Base-by-base conservation (phyloP, 768 basidiomycete species). In the Cystofilobasidium macerans region DNA sequence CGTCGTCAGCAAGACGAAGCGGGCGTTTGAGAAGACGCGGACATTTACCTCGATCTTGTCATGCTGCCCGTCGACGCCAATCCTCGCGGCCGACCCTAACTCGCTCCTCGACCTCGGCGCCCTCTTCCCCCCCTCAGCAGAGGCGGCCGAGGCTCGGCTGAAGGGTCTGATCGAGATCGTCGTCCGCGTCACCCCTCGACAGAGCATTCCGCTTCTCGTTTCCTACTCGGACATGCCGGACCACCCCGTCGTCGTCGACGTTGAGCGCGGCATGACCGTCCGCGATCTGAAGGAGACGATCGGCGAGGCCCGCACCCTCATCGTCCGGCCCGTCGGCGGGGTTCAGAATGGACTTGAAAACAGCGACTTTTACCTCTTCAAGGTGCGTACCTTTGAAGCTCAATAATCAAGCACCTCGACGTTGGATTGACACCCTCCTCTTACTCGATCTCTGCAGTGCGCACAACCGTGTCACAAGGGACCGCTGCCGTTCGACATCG, bases 301-400 rank as follows among this genome's bases (percentile, higher is more conserved):
- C 35, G 61, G 43, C 30, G 57, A 68, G 62, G 61, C 56, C 1
- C 57, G 67, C 28, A 30, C 24, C 33, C 30, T 62, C n/a, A 53
- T 62, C 20, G 54, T 58, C 32, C 40, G 60, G 16, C 36, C 35
- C 53, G 56, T 61, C 14, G 58, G 58, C 13, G 65, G 61, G 1
- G 33, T 32, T 11, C 30, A 28, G 30, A 33, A 35, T 1, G 24
- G 26, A 22, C 53, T 67, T 30, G 60, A 43, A 1, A 30, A 24
- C 22, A 24, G 26, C 13, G 67, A 68, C 20, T 68, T 68, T 32
- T 68, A 58, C 51, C 56, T 68, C 28, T 68, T 68, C 61, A 68
- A 68, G 57, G 67, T 68, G 28, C 24, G 56, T 48, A 4, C 42
- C n/a, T n/a, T 54, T 18, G 26, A 24, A 18, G 7, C 24, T 13